Evolutionary conservation across 352 stramenopile genomes (phyloP).

Genomic region (Phytophthora tubulina): DNA sequence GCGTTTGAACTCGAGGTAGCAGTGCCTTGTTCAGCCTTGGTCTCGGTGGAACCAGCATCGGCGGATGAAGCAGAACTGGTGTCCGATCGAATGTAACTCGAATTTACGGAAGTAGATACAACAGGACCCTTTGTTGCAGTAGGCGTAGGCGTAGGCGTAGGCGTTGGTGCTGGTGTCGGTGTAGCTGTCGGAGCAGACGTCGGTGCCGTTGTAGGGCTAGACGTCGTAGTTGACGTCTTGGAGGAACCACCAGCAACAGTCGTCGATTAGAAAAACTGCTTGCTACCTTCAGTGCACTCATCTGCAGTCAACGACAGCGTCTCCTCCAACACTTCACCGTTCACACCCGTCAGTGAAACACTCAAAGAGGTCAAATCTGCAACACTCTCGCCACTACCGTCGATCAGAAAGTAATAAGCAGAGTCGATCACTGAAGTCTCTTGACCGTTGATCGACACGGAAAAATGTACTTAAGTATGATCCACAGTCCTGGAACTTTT

Average conservation of each 20-base stretch:
- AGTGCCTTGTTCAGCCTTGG: neutral
- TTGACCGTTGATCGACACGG: slow-evolving; percentile 63
- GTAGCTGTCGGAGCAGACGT: neutral
- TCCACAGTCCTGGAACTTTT: too few species aligned
- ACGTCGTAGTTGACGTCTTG: slow-evolving; percentile 5
- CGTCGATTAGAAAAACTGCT: slow-evolving; percentile 48
- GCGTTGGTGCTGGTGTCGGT: neutral
- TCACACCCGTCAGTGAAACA: slow-evolving; percentile 58
- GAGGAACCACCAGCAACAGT: neutral
- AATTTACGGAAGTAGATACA: neutral
- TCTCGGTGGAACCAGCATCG: neutral
- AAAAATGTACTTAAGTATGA: too few species aligned
- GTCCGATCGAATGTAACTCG: neutral
- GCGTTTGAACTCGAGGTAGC: slow-evolving; percentile 1
- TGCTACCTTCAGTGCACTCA: slow-evolving; percentile 54
- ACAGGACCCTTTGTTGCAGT: neutral
- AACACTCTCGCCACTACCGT: slow-evolving; percentile 52
- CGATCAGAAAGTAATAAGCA: slow-evolving; percentile 71
- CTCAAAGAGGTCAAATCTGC: slow-evolving; percentile 53
- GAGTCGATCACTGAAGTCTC: slow-evolving; percentile 66
- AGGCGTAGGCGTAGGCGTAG: neutral
- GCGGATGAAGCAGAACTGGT: neutral
- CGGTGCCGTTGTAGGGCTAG: slow-evolving; percentile 1
- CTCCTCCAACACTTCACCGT: slow-evolving; percentile 63
- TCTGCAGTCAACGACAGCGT: slow-evolving; percentile 62